Conservation (phyloP, 148 eudicot species). For the Cornus suecica region DNA sequence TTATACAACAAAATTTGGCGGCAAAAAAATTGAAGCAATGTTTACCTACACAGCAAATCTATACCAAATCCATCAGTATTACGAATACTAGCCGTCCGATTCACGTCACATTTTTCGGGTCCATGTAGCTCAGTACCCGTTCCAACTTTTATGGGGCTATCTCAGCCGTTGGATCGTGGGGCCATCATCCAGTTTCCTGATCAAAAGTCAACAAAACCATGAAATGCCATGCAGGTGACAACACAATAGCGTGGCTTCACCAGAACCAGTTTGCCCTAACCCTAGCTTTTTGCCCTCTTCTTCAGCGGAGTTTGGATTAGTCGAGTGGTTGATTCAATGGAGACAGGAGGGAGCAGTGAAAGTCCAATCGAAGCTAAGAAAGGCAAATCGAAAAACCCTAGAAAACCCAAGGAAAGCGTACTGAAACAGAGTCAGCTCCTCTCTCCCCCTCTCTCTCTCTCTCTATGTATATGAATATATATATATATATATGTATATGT, state of each 20-base stretch:
- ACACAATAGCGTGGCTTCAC: constrained; percentile 1
- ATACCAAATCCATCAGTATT: too few species aligned
- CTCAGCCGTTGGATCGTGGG: background rate
- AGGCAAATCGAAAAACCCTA: constrained; percentile 57
- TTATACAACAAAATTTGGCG: too few species aligned
- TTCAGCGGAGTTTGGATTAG: background rate
- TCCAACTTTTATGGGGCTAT: too few species aligned
- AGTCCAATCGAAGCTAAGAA: constrained; percentile 52
- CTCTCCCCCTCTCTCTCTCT: constrained; percentile 3
- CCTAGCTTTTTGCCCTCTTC: background rate
- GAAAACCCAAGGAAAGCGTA: constrained; percentile 63
- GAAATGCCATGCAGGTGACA: background rate
- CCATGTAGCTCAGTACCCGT: too few species aligned
- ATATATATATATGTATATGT: background rate
- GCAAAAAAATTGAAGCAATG: too few species aligned
- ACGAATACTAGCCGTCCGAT: too few species aligned
- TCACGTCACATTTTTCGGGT: too few species aligned
- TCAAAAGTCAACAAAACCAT: background rate
- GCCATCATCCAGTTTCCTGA: background rate
- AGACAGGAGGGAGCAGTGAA: constrained; percentile 50
- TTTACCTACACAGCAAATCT: too few species aligned
- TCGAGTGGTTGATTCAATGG: constrained; percentile 22
- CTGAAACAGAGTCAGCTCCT: constrained; percentile 77
- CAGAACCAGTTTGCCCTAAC: background rate
- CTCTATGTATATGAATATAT: background rate